Evolutionary conservation across 352 stramenopile genomes (phyloP), one percentile per base, ranked within the genome.

Genomic region (Pythium scleroteichum): DNA sequence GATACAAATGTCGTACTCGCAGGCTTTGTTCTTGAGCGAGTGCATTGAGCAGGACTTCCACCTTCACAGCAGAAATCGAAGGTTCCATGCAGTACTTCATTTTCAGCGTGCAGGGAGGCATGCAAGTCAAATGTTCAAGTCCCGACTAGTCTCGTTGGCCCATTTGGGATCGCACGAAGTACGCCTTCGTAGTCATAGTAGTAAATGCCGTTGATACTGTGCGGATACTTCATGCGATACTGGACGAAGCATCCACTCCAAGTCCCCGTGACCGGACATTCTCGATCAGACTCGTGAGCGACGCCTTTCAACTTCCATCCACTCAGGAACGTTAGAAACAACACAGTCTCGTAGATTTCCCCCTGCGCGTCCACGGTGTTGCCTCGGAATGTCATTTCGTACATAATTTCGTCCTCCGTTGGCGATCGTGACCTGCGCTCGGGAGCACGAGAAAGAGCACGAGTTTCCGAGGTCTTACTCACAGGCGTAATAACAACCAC

Each of bases 121-220:
- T 45, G 14, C 17, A 26, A 7, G 19, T 61, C 42, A 29, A 60
- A 50, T 24, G 32, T 33, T 41, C 40, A 60, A 17, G 40, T 29
- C 0, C 53, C 53, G 2, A 51, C 5, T 1, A 60, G n/a, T 10
- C 40, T n/a, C 20, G 26, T 12, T 17, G 19, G 20, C 16, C 52
- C 38, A 1, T 35, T 22, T 9, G 19, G 13, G 23, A 50, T 45
- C 4, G 39, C 29, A 0, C 45, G 46, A 2, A 63, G 16, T 0
- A 27, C 23, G 55, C 55, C 55, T 50, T 55, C 9, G 23, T 63
- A 63, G 9, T 63, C 44, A 45, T 55, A 63, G 20, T 50, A 48
- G 23, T 54, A 50, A 22, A 45, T 63, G 32, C 22, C 33, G 45
- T 47, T 55, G 6, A 20, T 8, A 14, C n/a, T 55, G 32, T 53